Percentiles rank a stretch among this genome's conserved stretches.
Conservation (phyloP, 2,329 filamentous ascomycete species). For the Stemphylium lycopersici region DNA sequence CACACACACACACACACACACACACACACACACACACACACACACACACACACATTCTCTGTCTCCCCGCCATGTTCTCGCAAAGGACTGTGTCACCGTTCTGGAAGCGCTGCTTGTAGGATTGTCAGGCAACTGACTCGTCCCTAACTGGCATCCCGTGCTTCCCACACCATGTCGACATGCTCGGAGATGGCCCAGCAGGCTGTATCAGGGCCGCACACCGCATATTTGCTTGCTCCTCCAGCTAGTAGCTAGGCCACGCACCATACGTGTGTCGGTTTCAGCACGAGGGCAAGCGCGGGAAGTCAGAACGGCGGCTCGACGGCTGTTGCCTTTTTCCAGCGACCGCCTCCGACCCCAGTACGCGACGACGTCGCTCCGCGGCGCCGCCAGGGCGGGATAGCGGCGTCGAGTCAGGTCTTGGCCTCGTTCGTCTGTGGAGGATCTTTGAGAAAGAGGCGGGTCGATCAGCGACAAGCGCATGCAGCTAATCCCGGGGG, state of each 20-base stretch:
- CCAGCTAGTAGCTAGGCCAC: constrained; percentile 28
- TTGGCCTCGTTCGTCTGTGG: constrained; percentile 47
- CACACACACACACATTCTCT: not conserved
- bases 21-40: too few species aligned
- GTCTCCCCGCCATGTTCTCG: too few species aligned
- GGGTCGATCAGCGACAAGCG: constrained; percentile 50
- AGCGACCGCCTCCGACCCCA: constrained; percentile 40
- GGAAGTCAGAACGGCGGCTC: constrained; percentile 33
- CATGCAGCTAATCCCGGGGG: constrained; percentile 48
- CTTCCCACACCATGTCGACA: not conserved
- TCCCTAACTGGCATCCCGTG: not conserved
- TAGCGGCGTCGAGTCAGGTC: constrained; percentile 42
- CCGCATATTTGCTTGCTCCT: constrained; percentile 33
- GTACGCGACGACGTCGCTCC: constrained; percentile 36
- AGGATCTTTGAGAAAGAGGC: constrained; percentile 45
- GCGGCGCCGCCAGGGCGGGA: constrained; percentile 42
- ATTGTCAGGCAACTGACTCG: constrained; percentile 17
- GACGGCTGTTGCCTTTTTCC: constrained; percentile 35
- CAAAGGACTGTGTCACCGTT: too few species aligned
- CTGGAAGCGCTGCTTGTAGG: too few species aligned
- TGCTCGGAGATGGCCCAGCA: constrained; percentile 6
- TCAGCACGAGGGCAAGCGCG: constrained; percentile 45
- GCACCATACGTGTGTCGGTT: constrained; percentile 33
- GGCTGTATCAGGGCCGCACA: constrained; percentile 17
- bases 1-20: too few species aligned